Percentiles rank a stretch among this genome's conserved stretches.
Evolutionary conservation across 148 eudicot species (phyloP).

Genomic region (Gaultheria prostrata): DNA sequence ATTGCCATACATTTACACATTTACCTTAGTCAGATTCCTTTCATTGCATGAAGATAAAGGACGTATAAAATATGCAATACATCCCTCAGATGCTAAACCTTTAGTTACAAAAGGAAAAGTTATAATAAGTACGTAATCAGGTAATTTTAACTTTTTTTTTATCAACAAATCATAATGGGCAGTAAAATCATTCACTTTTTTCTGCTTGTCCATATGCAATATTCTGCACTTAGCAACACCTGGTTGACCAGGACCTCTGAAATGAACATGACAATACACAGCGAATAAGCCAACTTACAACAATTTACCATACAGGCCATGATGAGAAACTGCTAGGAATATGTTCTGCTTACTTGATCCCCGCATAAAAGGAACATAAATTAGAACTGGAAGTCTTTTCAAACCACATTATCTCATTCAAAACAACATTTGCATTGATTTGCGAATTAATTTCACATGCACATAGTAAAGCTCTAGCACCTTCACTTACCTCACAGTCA

Average conservation of each 20-base stretch:
- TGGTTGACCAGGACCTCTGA: neutral
- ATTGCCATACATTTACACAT: constrained; percentile 42
- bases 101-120: neutral
- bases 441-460: neutral
- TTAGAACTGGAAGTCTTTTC: neutral
- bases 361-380: neutral
- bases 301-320: neutral
- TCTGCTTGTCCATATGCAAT: neutral
- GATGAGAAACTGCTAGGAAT: neutral
- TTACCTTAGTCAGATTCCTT: constrained; percentile 43
- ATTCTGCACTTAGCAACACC: neutral
- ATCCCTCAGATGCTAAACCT: constrained; percentile 11
- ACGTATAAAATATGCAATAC: constrained; percentile 10
- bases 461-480: neutral
- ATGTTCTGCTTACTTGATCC: neutral
- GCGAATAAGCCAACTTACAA: neutral
- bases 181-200: neutral
- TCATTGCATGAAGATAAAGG: constrained; percentile 21
- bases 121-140: neutral
- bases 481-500: neutral
- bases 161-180: too few species aligned
- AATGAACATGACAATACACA: neutral
- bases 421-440: neutral
- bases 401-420: neutral
- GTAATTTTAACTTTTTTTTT: too few species aligned